These are phyloP conservation scores for Aphanocladium album DNA, from an alignment of 2,329 filamentous ascomycete species.

Conservation along the genomic window DNA sequence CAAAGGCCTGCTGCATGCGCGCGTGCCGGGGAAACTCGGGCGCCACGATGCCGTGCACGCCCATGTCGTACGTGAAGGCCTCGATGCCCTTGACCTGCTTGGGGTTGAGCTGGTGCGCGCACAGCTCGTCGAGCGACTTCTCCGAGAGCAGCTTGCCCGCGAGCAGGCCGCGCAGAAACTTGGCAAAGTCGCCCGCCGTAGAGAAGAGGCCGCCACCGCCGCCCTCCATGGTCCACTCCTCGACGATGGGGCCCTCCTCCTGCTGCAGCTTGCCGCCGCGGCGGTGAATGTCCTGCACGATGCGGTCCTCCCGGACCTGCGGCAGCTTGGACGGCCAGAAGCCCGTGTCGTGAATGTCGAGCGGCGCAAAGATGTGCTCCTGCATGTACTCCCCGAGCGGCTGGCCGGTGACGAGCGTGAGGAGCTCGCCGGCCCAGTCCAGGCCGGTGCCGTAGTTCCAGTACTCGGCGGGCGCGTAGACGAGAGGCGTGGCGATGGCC, in stretches of 20 bases:
- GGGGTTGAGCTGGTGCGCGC: constrained; percentile 36
- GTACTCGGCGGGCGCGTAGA: constrained; percentile 39
- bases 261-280: constrained; percentile 18
- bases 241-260: constrained; percentile 14
- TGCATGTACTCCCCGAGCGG: constrained; percentile 34
- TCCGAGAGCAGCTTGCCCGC: constrained; percentile 25
- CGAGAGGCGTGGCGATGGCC: constrained; percentile 38
- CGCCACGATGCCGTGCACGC: constrained; percentile 23
- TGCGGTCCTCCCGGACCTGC: constrained; percentile 21
- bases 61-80: constrained; percentile 7
- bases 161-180: constrained; percentile 31
- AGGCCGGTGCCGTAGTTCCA: constrained; percentile 44
- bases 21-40: constrained; percentile 32
- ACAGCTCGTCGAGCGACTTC: constrained; percentile 30
- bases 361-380: constrained; percentile 30
- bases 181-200: constrained; percentile 35
- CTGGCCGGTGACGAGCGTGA: constrained; percentile 36
- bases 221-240: constrained; percentile 32
- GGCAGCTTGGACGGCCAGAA: constrained; percentile 30
- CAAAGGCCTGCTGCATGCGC: constrained; percentile 33
- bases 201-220: constrained; percentile 41
- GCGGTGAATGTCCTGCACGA: constrained; percentile 17
- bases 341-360: constrained; percentile 32
- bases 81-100: constrained; percentile 20
- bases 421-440: constrained; percentile 43